Base-by-base conservation (phyloP, 2,329 filamentous ascomycete genomes). In the Spiromastix sp. region DNA sequence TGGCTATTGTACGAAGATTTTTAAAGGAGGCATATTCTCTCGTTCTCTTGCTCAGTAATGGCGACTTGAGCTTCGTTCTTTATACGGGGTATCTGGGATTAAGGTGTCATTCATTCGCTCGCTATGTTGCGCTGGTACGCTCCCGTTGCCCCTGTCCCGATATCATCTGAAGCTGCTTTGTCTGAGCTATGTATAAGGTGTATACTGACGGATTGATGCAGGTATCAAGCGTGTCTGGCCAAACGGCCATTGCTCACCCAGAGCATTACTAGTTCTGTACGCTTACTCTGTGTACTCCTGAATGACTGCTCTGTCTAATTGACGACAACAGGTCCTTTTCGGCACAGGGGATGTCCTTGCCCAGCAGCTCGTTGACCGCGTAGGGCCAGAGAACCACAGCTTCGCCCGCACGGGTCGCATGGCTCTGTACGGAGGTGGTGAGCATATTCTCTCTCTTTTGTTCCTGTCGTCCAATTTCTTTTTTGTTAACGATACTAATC, bases 341-440 rank as follows among this genome's bases (percentile, higher is more conserved):
- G 87, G 82, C 39, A 84, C 86, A 10, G 91, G 91, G 51, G 91
- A 98, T 64, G 70, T 81, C 41, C 79, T 93, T 47, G 85, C 91
- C 24, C 91, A 98, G 63, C 89, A 96, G 64, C 70, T 77, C 22
- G 83, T 98, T 40, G 89, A 96, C 64, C 79, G 77, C 59, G 79
- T 72, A 51, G 87, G 86, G 12, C 47, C 82, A 17, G 64, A 79
- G 48, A 81, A 82, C 45, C 89, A 98, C 58, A 81, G 89, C 52
- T 53, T 61, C 37, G 57, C 55, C 16, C 54, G 66, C 37, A 68
- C 66, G 24, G 65, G 59, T 21, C 59, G 66, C 37, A 67, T 69
- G 66, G 61, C 56, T 18, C 49, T 66, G 21, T 69, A 69, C 37
- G 66, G 66, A 35, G 66, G 66, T 48, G 60, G 66, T 69, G 52